Conservation (phyloP, 495 filamentous ascomycete species). For the Hypoxylon intermedium region DNA sequence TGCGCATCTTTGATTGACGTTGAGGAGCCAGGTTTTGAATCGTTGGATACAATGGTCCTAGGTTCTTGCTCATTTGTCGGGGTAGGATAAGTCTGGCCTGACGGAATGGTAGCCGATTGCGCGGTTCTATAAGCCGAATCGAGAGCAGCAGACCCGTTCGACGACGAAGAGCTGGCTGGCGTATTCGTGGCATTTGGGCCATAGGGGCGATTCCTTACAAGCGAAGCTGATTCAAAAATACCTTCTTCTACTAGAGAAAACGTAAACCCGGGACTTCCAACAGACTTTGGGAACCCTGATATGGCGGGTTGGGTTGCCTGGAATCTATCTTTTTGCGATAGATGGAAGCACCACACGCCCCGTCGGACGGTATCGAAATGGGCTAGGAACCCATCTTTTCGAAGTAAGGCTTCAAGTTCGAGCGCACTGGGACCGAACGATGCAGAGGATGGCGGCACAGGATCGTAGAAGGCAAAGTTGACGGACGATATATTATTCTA, state of each 20-base stretch:
- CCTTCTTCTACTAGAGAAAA: conserved; percentile 54
- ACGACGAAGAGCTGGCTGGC: conserved; percentile 57
- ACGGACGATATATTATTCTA: conserved; percentile 58
- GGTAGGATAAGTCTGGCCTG: conserved; percentile 31
- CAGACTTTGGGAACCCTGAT: conserved; percentile 39
- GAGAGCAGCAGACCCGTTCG: conserved; percentile 47
- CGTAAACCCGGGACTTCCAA: conserved; percentile 50
- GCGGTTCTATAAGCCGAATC: conserved; percentile 48
- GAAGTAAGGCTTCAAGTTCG: conserved; percentile 55
- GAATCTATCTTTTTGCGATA: conserved; percentile 43
- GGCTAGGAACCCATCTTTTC: conserved; percentile 58
- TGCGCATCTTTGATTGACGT: conserved; percentile 45
- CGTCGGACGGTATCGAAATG: conserved; percentile 55
- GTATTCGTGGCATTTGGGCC: conserved; percentile 51
- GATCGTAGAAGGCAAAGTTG: conserved; percentile 57
- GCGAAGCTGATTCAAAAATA: conserved; percentile 51
- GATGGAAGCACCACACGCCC: conserved; percentile 61
- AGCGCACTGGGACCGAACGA: conserved; percentile 49
- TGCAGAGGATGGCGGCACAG: conserved; percentile 46
- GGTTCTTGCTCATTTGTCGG: conserved; percentile 30
- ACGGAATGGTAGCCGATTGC: conserved; percentile 41
- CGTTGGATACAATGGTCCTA: conserved; percentile 24
- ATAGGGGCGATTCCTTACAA: conserved; percentile 49
- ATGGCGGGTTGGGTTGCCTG: conserved; percentile 35
- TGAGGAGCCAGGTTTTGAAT: conserved; percentile 42